phyloP scores from a whole-genome alignment of 345 rosid genomes.

The Litchi chinensis region DNA sequence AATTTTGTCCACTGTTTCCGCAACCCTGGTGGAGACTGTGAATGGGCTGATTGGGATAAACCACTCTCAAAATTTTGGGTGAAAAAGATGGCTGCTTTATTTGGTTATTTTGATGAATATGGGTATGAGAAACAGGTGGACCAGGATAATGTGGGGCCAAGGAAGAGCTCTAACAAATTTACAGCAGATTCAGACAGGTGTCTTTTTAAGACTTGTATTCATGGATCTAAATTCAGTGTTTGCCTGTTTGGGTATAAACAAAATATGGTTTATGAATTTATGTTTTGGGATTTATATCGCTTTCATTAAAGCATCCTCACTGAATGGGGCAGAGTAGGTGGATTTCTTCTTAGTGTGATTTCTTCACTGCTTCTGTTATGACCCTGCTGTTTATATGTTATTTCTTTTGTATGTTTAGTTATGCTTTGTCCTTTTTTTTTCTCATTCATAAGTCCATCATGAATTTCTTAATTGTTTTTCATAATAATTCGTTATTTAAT shows the following conservation, averaged over 20 bases:
- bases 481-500: neutral
- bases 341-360: neutral
- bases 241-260: neutral
- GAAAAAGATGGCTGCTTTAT: conserved; percentile 75
- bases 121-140: conserved; percentile 38
- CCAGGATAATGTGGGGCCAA: conserved; percentile 33
- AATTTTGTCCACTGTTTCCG: conserved; percentile 95
- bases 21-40: conserved; percentile 97
- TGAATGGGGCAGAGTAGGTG: neutral
- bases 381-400: neutral
- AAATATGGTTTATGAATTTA: neutral
- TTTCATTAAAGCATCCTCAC: neutral
- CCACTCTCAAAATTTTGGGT: conserved; percentile 93
- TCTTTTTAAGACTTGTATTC: conserved; percentile 6
- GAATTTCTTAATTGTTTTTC: neutral
- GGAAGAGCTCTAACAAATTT: conserved; percentile 35
- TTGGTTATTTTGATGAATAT: conserved; percentile 68
- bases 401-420: neutral
- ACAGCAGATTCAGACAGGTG: conserved; percentile 49
- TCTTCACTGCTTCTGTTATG: neutral
- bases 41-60: conserved; percentile 97
- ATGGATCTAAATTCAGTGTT: neutral
- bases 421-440: neutral
- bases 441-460: neutral
- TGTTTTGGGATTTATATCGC: conserved; percentile 14